Percentiles rank a stretch among this genome's conserved stretches.
Evolutionary conservation across 2,329 filamentous ascomycete genomes (phyloP).

Genomic region (Penicillium sp.): DNA sequence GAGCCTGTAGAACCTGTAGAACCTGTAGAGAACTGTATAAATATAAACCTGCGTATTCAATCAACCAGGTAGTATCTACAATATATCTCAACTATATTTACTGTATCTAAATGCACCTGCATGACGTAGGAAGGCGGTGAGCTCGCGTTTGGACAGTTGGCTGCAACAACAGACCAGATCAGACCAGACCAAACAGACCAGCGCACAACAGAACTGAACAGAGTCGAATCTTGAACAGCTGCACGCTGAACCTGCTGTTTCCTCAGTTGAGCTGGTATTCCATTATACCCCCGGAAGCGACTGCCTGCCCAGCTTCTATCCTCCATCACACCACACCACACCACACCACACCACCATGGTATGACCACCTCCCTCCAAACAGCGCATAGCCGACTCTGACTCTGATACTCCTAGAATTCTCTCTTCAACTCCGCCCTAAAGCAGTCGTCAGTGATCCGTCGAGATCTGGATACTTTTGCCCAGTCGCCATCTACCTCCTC

Average conservation of each 20-base stretch:
- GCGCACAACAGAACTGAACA: no score
- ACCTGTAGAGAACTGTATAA: no score
- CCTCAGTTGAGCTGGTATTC: no score
- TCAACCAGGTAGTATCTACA: no score
- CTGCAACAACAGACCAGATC: not conserved
- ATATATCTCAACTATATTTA: not conserved
- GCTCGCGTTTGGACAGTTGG: not conserved
- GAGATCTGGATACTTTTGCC: conserved; percentile 73
- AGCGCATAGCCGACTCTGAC: no score
- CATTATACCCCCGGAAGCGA: no score
- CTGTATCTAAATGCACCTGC: not conserved
- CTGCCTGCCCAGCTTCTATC: no score
- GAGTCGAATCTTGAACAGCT: no score
- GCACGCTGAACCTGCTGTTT: no score
- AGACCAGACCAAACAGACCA: no score
- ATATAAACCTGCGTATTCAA: no score
- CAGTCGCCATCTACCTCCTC: conserved; percentile 62
- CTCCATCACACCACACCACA: not conserved
- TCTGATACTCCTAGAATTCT: conserved; percentile 63
- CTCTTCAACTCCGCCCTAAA: conserved; percentile 85
- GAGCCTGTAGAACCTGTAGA: no score
- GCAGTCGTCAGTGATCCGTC: conserved; percentile 78
- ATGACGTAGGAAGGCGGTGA: conserved; percentile 3
- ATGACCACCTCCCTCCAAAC: conserved; percentile 1
- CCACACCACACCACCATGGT: conserved; percentile 19